Evolutionary conservation across 2,329 filamentous ascomycete species (phyloP).

Genomic region (Onygena corvina): DNA sequence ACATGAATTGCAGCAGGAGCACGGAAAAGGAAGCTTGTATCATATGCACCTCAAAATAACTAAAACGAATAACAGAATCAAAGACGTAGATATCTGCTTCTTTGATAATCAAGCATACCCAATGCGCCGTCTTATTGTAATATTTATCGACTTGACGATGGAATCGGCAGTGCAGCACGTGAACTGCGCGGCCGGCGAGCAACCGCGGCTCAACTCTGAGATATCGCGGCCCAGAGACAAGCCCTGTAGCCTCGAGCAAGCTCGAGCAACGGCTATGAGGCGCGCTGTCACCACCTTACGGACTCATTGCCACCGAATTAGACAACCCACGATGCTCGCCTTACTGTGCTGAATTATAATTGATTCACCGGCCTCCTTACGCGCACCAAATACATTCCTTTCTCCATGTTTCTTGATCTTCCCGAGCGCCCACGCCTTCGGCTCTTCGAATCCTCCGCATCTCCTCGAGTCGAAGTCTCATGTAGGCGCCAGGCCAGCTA

Average conservation of each 20-base stretch:
- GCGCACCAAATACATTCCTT: not conserved
- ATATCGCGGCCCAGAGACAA: not conserved
- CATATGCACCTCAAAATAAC: not conserved
- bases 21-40: conserved; percentile 1
- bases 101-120: not conserved
- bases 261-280: not conserved
- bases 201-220: conserved; percentile 2
- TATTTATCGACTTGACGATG: not conserved
- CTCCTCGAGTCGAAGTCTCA: conserved; percentile 1
- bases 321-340: not conserved
- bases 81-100: conserved; percentile 1
- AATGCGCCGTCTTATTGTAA: not conserved
- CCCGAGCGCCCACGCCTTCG: not conserved
- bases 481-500: conserved; percentile 1
- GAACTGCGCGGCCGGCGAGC: conserved; percentile 4
- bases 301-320: not conserved
- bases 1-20: not conserved
- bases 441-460: not conserved
- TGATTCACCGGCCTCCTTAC: not conserved
- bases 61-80: not conserved
- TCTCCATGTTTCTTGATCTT: not conserved
- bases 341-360: not conserved
- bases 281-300: not conserved
- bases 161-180: conserved; percentile 1
- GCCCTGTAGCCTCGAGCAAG: not conserved